phyloP scores from a whole-genome alignment of 306 rosid genomes.

The Sesbania bispinosa region DNA sequence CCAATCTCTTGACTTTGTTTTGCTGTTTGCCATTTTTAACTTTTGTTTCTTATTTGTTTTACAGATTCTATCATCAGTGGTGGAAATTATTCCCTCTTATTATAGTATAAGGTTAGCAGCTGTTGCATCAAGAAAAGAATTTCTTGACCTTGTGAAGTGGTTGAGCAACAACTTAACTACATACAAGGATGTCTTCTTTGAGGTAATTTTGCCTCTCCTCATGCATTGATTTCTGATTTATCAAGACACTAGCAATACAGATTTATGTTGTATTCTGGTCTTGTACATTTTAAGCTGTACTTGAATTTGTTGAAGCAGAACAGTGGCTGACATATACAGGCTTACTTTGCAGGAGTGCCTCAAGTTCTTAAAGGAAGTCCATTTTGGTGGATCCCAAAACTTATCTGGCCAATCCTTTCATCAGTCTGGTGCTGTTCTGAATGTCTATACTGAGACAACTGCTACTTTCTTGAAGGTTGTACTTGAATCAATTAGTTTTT shows the following conservation, averaged over 20 bases:
- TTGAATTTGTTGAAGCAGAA: background rate
- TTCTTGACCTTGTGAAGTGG: constrained; percentile 92
- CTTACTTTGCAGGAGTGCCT: constrained; percentile 77
- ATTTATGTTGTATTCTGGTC: background rate
- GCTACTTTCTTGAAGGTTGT: constrained; percentile 71
- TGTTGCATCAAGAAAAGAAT: constrained; percentile 78
- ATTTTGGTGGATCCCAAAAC: constrained; percentile 71
- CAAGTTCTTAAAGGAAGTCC: constrained; percentile 71
- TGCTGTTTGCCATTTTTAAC: constrained; percentile 20
- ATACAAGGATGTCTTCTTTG: constrained; percentile 71
- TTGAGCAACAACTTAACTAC: constrained; percentile 56
- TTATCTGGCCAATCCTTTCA: constrained; percentile 64
- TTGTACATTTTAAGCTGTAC: constrained; percentile 7
- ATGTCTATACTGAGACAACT: constrained; percentile 56
- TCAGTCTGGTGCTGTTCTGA: constrained; percentile 62
- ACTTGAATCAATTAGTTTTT: constrained; percentile 9
- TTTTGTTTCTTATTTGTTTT: constrained; percentile 22
- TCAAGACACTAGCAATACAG: background rate
- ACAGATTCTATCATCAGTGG: constrained; percentile 68
- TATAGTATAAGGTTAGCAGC: constrained; percentile 81
- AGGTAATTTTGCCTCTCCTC: constrained; percentile 48
- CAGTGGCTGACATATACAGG: constrained; percentile 13
- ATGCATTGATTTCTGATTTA: background rate
- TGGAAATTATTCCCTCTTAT: constrained; percentile 71
- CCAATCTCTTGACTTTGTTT: constrained; percentile 2